Conservation (phyloP, 306 rosid genomes). For the Hippophae gyantsensis region DNA sequence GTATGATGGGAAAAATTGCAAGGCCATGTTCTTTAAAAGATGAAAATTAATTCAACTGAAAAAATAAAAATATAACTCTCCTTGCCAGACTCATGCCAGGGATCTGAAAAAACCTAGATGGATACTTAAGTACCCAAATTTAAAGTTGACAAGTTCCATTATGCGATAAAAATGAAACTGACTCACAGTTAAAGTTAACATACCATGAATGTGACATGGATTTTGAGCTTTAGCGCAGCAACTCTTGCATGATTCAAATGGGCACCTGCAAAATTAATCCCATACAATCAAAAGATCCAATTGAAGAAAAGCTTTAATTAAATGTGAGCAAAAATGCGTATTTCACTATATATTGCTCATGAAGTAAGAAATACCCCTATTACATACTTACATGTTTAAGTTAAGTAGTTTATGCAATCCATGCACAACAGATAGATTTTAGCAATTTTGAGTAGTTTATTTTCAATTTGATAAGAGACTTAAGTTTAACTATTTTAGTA, state of each 20-base stretch:
- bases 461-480: too few species aligned
- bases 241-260: constrained; percentile 83
- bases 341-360: not conserved
- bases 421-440: too few species aligned
- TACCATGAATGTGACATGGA: constrained; percentile 92
- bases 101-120: too few species aligned
- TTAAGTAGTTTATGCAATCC: too few species aligned
- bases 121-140: not conserved
- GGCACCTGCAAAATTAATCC: constrained; percentile 54
- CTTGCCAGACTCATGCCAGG: not conserved
- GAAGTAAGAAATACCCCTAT: not conserved
- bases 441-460: too few species aligned
- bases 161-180: not conserved
- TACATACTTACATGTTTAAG: not conserved
- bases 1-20: not conserved
- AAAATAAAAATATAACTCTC: not conserved
- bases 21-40: constrained; percentile 3
- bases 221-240: constrained; percentile 92
- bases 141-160: not conserved
- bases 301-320: not conserved
- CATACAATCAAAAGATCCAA: constrained; percentile 5
- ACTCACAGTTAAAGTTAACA: constrained; percentile 3
- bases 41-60: not conserved
- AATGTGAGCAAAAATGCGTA: not conserved
- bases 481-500: too few species aligned